A percentile compares a stretch with the other conserved stretches of the same genome.
phyloP scores from a whole-genome alignment of 2,329 filamentous ascomycete species.

The Epichloe gansuensis region DNA sequence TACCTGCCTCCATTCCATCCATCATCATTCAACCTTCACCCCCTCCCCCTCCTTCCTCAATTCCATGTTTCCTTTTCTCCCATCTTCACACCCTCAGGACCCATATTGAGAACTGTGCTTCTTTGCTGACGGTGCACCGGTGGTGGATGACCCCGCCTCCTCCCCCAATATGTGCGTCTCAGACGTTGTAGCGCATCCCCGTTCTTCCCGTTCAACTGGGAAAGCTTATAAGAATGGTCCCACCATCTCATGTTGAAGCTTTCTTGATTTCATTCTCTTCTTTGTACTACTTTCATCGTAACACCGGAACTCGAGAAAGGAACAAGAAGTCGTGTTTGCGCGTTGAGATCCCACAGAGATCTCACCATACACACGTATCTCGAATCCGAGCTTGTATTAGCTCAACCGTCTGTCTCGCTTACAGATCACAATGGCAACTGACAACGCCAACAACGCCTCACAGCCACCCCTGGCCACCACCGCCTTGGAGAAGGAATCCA shows the following conservation, averaged over 20 bases:
- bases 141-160: background rate
- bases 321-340: no score
- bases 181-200: background rate
- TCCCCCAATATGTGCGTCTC: background rate
- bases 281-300: no score
- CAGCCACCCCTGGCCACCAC: background rate
- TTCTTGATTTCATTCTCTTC: no score
- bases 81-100: background rate
- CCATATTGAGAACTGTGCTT: no score
- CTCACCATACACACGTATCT: background rate
- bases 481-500: slow-evolving; percentile 10
- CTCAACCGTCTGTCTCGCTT: background rate
- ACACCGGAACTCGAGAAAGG: no score
- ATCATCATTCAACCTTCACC: no score
- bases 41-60: no score
- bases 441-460: slow-evolving; percentile 4
- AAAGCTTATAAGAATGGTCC: slow-evolving; percentile 1
- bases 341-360: background rate
- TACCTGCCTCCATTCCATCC: no score
- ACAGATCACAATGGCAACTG: slow-evolving; percentile 5
- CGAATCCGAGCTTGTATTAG: background rate
- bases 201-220: background rate
- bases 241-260: no score
- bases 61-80: background rate
- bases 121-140: no score